phyloP scores from a whole-genome alignment of 2,329 filamentous ascomycete species.

The Curvularia verruculosa region DNA sequence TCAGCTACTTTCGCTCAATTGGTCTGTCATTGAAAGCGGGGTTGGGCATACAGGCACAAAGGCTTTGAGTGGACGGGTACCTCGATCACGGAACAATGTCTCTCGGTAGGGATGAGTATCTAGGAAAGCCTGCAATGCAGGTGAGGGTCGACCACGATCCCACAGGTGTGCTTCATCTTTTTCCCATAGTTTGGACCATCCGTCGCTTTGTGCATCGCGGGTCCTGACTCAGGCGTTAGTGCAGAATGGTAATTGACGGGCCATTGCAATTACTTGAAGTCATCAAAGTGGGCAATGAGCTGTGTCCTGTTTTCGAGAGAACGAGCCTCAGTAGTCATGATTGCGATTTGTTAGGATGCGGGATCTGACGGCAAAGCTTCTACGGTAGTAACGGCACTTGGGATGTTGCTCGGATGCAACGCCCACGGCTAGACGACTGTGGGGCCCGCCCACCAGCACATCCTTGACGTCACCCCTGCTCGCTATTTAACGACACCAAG shows the following conservation, averaged over 20 bases:
- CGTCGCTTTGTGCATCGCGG: constrained; percentile 20
- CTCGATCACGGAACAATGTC: constrained; percentile 20
- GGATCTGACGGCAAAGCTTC: constrained; percentile 7
- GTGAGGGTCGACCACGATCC: constrained; percentile 61
- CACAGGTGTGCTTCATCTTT: constrained; percentile 58
- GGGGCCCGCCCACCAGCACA: constrained; percentile 3
- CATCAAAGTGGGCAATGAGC: constrained; percentile 18
- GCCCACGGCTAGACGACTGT: constrained; percentile 1
- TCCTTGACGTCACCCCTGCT: constrained; percentile 15
- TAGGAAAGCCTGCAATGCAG: constrained; percentile 52
- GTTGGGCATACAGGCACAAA: constrained; percentile 64
- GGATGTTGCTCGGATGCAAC: constrained; percentile 1
- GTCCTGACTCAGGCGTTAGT: constrained; percentile 6
- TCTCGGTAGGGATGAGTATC: constrained; percentile 32
- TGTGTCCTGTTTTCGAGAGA: constrained; percentile 19
- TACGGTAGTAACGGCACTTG: background rate
- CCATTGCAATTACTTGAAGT: constrained; percentile 14
- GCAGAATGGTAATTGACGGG: background rate
- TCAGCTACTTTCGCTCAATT: background rate
- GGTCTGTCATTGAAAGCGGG: background rate
- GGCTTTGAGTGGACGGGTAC: constrained; percentile 58
- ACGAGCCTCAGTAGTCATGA: constrained; percentile 19
- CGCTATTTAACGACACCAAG: constrained; percentile 3
- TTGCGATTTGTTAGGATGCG: constrained; percentile 1
- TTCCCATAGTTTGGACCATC: constrained; percentile 62